Evolutionary conservation across 1,284 basidiomycete species (phyloP), one percentile per base, ranked within the genome.

Genomic region (Ustilago tritici): DNA sequence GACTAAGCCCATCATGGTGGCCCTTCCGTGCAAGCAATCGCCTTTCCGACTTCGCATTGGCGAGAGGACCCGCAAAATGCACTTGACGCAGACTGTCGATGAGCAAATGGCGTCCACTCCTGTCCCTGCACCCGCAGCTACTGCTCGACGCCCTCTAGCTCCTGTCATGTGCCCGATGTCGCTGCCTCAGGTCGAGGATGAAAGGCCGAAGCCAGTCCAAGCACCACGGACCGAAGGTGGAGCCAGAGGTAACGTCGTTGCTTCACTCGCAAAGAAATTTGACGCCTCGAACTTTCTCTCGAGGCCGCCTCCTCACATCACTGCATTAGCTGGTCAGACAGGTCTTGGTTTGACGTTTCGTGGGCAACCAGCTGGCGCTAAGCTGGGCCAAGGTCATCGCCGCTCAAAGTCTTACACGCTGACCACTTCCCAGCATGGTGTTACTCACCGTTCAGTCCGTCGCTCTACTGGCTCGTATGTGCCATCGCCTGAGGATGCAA

Each of bases 221-320:
- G n/a, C 55, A 1, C 8, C 50, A 6, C 47, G 58, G 4, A 34
- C 56, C 3, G 64, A 66, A 0, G 23, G 23, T 7, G 41, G 47
- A 14, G 40, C 49, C 6, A 46, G 56, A 23, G 65, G 68, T 15
- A 72, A 72, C 17, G 55, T 61, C 23, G 75, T 77, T 3, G 75
- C 75, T 2, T 77, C 75, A 32, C 63, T 72, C 7, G 75, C 75
- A 4, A 77, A 65, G 61, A 69, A 70, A 38, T 77, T 77, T 19
- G 75, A 73, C 31, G 69, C 69, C 1, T 61, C 55, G 15, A 60
- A 65, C 53, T 72, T 71, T 28, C 60, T 69, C 9, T 36, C 67
- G 3, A 61, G 67, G 5, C 68, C 67, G 1, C 75, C 66, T n/a
- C n/a, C 69, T 6, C 65, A 72, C 41, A 32, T 61, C 19, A 40